Base-by-base conservation (phyloP, 2,329 filamentous ascomycete genomes). In the Metarhizium brunneum region DNA sequence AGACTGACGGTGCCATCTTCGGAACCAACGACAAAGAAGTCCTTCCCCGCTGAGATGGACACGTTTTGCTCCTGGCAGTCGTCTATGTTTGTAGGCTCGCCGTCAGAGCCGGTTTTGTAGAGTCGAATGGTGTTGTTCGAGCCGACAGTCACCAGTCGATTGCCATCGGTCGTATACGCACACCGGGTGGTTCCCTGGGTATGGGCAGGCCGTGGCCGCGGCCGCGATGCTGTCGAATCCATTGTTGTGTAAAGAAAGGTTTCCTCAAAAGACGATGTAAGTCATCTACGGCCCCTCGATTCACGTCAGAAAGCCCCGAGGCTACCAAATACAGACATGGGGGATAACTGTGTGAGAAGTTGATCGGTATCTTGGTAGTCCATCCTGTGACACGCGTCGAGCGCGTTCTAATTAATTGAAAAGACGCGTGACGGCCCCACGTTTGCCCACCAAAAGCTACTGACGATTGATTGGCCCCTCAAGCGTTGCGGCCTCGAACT, bases 1-100 rank as follows among this genome's bases (percentile, higher is more conserved):
- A 91, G 84, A 76, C 88, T 95, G 65, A 99, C 90, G n/a, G 88
- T 94, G 66, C 95, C 94, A 73, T 97, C 92, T 70, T 99, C 92
- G 20, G 90, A 89, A 32, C 91, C 94, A 59, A 90, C 85, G 48
- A 97, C 83, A 68, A 96, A 95, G 70, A 88, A 91, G 58, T 87
- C 83, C 66, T 92, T 81, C 40, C 84, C 83, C 20, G 90, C 84
- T 35, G 84, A 87, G 25, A 97, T 83, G 36, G 87, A 85, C 20
- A 88, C 79, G 66, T 96, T 95, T 61, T 89, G 87, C 63, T 96
- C 92, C 58, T 88, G 87, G 54, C 87, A 90, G 60, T 96, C 90
- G 68, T 97, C 92, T 56, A 99, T 87, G 56, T 92, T 96, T 57
- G 83, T 85, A 10, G 95, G 94, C 69, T 99, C 94, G 63, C 91